Conservation (phyloP, 148 eudicot species). For the Arctostaphylos glauca region DNA sequence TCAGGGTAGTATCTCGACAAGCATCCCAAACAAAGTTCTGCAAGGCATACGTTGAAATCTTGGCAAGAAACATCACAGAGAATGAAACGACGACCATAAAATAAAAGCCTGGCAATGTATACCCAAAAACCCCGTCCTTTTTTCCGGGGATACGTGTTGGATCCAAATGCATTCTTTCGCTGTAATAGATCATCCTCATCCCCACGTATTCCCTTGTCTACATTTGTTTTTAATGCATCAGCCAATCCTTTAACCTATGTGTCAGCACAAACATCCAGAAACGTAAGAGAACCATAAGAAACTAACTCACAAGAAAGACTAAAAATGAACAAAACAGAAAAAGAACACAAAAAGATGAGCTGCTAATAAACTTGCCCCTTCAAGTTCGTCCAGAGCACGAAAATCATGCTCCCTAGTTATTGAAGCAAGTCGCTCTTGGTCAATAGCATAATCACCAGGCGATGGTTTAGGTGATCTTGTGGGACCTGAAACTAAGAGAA, state of each 20-base stretch:
- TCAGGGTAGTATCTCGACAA: conserved; percentile 79
- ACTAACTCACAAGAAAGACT: not conserved
- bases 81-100: not conserved
- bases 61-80: not conserved
- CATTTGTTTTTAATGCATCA: conserved; percentile 45
- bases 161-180: conserved; percentile 65
- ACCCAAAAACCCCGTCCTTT: conserved; percentile 86
- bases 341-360: not conserved
- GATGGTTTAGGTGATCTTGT: conserved; percentile 32
- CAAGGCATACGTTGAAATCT: not conserved
- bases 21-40: conserved; percentile 92
- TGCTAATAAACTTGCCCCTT: conserved; percentile 59
- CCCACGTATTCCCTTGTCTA: conserved; percentile 72
- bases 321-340: not conserved
- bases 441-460: conserved; percentile 49
- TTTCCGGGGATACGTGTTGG: conserved; percentile 90
- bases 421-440: conserved; percentile 56
- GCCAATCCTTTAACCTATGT: conserved; percentile 65
- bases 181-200: conserved; percentile 54
- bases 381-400: conserved; percentile 53
- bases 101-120: conserved; percentile 2
- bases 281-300: not conserved
- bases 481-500: conserved; percentile 33
- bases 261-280: not conserved
- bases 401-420: conserved; percentile 72